Conservation (phyloP, 169 alveolate species). For the Eimeria sp. region DNA sequence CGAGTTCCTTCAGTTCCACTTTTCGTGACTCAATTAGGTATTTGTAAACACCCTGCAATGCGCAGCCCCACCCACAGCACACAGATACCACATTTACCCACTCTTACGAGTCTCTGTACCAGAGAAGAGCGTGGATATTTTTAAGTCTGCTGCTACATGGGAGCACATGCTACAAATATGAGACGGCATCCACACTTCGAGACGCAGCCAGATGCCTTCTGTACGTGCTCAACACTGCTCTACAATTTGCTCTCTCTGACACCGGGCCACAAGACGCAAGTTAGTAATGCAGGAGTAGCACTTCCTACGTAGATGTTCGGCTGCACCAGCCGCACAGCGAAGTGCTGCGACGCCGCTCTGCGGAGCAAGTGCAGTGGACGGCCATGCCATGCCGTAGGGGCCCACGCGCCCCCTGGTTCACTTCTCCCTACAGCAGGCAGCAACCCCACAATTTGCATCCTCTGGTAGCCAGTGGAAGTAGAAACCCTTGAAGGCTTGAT, state of each 20-base stretch:
- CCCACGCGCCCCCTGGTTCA: constrained; percentile 59
- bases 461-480: neutral
- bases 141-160: neutral
- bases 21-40: constrained; percentile 38
- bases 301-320: constrained; percentile 44
- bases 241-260: neutral
- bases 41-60: constrained; percentile 68
- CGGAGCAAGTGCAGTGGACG: neutral
- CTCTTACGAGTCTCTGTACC: neutral
- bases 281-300: neutral
- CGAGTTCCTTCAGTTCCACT: constrained; percentile 50
- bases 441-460: constrained; percentile 52
- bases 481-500: neutral
- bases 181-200: neutral
- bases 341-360: neutral
- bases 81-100: neutral
- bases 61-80: neutral
- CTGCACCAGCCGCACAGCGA: constrained; percentile 55
- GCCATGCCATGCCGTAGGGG: constrained; percentile 59
- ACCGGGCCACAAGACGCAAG: no score
- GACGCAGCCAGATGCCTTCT: neutral
- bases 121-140: neutral
- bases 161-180: neutral
- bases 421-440: constrained; percentile 41
- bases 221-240: neutral